Evolutionary conservation across 2,329 filamentous ascomycete genomes (phyloP).

Genomic region (Penicillium aurantiogriseum): DNA sequence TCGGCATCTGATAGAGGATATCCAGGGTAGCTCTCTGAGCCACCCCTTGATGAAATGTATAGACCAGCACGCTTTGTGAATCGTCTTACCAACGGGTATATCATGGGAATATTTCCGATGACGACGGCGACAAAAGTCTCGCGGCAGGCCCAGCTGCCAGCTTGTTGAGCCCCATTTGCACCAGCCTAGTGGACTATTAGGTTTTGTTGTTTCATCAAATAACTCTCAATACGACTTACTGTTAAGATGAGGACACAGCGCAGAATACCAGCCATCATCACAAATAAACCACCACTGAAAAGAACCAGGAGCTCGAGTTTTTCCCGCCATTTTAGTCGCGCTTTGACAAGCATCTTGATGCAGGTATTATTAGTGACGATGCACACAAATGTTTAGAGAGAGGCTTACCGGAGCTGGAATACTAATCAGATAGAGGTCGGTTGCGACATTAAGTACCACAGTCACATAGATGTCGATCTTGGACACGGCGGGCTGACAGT

Average conservation of each 20-base stretch:
- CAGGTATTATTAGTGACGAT: background rate
- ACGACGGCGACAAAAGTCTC: conserved; percentile 48
- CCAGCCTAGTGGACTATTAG: conserved; percentile 27
- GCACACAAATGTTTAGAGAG: too few relatives aligned
- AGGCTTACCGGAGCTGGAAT: conserved; percentile 55
- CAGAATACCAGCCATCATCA: conserved; percentile 55
- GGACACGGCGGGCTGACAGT: conserved; percentile 53
- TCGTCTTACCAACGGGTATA: conserved; percentile 39
- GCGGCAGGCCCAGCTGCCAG: conserved; percentile 46
- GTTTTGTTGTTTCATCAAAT: background rate
- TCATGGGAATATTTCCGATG: conserved; percentile 45
- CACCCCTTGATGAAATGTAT: conserved; percentile 24
- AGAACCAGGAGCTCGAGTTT: conserved; percentile 55
- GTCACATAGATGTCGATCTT: conserved; percentile 54
- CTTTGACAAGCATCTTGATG: conserved; percentile 53
- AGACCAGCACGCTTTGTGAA: conserved; percentile 26
- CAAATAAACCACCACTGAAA: conserved; percentile 57
- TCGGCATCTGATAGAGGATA: conserved; percentile 26
- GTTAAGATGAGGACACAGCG: conserved; percentile 54
- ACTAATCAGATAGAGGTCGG: conserved; percentile 60
- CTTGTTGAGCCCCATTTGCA: conserved; percentile 40
- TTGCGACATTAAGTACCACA: conserved; percentile 53
- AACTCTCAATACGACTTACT: conserved; percentile 20
- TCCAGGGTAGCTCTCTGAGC: conserved; percentile 24
- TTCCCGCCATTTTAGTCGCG: conserved; percentile 49